Conservation (phyloP, 2,329 filamentous ascomycete genomes). For the Ophiostoma fasciatum region DNA sequence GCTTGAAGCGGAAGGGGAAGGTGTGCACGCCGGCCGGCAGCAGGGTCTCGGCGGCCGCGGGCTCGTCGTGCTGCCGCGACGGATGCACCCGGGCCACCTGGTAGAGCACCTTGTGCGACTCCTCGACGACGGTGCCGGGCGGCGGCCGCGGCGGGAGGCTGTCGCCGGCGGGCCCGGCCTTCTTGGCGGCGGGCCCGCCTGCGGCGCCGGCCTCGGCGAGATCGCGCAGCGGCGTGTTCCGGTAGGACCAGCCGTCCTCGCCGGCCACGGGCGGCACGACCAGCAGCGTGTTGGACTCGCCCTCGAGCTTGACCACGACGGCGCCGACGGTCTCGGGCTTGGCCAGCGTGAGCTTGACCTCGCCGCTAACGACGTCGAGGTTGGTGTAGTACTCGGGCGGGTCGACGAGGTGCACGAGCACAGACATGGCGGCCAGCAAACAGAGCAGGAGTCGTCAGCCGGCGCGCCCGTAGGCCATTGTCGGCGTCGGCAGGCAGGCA, state of each 20-base stretch:
- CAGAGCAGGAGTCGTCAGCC: no score
- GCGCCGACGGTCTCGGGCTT: slow-evolving; percentile 57
- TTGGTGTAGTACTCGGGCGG: slow-evolving; percentile 64
- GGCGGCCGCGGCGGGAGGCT: slow-evolving; percentile 4
- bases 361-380: slow-evolving; percentile 56
- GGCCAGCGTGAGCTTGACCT: slow-evolving; percentile 39
- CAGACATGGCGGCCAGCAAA: slow-evolving; percentile 51
- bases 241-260: slow-evolving; percentile 10
- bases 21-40: slow-evolving; percentile 56
- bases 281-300: slow-evolving; percentile 57
- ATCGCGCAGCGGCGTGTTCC: not conserved
- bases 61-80: slow-evolving; percentile 31
- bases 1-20: slow-evolving; percentile 66
- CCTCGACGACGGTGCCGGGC: slow-evolving; percentile 29
- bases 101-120: slow-evolving; percentile 63
- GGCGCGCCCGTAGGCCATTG: no score
- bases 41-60: slow-evolving; percentile 24
- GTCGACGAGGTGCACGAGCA: slow-evolving; percentile 51
- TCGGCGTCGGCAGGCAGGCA: no score
- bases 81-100: slow-evolving; percentile 60
- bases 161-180: no score
- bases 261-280: slow-evolving; percentile 29
- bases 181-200: no score
- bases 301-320: slow-evolving; percentile 71
- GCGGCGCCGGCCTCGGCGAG: not conserved